Evolutionary conservation across 139 green algal genomes (phyloP).

Genomic region (Coelastrella sp.): DNA sequence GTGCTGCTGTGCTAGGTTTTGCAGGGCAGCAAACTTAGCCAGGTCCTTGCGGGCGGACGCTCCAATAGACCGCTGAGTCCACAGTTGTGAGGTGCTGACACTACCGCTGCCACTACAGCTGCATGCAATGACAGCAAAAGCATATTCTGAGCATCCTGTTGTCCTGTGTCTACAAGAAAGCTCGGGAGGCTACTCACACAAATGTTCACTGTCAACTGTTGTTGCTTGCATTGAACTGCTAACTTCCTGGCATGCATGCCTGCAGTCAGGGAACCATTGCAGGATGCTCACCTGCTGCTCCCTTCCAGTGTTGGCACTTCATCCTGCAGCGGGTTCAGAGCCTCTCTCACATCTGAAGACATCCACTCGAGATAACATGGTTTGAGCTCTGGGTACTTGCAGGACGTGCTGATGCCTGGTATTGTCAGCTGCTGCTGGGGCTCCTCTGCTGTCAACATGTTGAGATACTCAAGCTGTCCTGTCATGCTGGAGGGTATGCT

Average conservation of each 20-base stretch:
- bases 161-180: no score
- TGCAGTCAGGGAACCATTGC: no score
- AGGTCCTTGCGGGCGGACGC: slow-evolving; percentile 40
- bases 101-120: background rate
- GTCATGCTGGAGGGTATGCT: slow-evolving; percentile 18
- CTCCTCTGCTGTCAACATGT: slow-evolving; percentile 11
- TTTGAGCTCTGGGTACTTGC: slow-evolving; percentile 1
- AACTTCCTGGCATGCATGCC: no score
- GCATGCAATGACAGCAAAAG: background rate
- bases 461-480: slow-evolving; percentile 21
- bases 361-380: slow-evolving; percentile 25
- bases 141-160: no score
- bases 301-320: background rate
- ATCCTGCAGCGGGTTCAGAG: slow-evolving; percentile 17
- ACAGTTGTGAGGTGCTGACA: slow-evolving; percentile 27
- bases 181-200: no score
- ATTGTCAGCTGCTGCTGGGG: background rate
- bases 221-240: no score
- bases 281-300: background rate
- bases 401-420: background rate
- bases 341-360: no score
- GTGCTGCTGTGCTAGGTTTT: slow-evolving; percentile 24
- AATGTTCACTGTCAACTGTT: no score
- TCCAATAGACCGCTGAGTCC: slow-evolving; percentile 37
- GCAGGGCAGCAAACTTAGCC: slow-evolving; percentile 38